A percentile compares a stretch with the other conserved stretches of the same genome.
phyloP scores from a whole-genome alignment of 2,329 filamentous ascomycete genomes.

The Aspergillus floridensis region DNA sequence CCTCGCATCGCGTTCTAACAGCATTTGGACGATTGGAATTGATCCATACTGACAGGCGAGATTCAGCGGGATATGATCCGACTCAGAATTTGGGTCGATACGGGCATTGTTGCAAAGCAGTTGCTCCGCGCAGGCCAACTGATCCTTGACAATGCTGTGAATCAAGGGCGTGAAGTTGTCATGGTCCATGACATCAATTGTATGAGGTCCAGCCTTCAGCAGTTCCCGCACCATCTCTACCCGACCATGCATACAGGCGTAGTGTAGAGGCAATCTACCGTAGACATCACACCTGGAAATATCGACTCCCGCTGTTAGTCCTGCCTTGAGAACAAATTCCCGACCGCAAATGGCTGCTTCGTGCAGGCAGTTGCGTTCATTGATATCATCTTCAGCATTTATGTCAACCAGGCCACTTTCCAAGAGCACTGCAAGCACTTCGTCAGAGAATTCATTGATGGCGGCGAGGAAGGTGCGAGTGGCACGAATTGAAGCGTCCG shows the following conservation, averaged over 20 bases:
- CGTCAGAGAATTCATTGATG: constrained; percentile 77
- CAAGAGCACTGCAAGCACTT: constrained; percentile 72
- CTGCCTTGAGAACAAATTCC: constrained; percentile 70
- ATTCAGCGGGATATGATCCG: constrained; percentile 91
- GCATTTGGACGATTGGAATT: constrained; percentile 75
- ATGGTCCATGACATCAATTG: constrained; percentile 85
- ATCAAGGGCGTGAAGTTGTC: constrained; percentile 97
- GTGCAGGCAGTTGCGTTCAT: constrained; percentile 92
- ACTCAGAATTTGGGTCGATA: constrained; percentile 78
- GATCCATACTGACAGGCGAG: constrained; percentile 93
- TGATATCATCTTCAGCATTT: constrained; percentile 95
- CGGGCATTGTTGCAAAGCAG: constrained; percentile 76
- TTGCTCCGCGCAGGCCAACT: constrained; percentile 74
- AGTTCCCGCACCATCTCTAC: constrained; percentile 78
- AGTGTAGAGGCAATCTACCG: constrained; percentile 87
- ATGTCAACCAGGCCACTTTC: constrained; percentile 81
- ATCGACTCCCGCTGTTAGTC: constrained; percentile 71
- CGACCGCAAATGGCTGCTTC: constrained; percentile 96
- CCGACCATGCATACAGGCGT: constrained; percentile 91
- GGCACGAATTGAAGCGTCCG: constrained; percentile 69
- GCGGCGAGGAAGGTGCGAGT: constrained; percentile 88
- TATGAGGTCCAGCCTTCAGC: constrained; percentile 66
- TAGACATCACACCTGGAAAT: constrained; percentile 86
- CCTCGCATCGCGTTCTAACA: constrained; percentile 74
- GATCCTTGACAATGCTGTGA: constrained; percentile 87